These are phyloP conservation scores for Alternaria viburni DNA, from an alignment of 2,329 filamentous ascomycete genomes.

Conservation along the genomic window DNA sequence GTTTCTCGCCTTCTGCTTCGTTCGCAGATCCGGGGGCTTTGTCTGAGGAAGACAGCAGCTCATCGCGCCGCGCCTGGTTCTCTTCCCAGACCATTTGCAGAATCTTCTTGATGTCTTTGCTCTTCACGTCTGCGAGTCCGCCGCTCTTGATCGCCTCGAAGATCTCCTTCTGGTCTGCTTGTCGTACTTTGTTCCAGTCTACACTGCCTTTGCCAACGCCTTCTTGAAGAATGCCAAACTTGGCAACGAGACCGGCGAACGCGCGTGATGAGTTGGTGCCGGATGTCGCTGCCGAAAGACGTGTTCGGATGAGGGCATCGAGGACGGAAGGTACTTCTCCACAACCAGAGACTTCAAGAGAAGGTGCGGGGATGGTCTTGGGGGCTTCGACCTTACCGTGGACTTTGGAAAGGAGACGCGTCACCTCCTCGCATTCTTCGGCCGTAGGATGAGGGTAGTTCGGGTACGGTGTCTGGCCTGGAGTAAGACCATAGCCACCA, in stretches of 20 bases:
- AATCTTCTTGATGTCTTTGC: conserved; percentile 74
- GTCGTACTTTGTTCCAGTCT: conserved; percentile 74
- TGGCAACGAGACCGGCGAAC: conserved; percentile 68
- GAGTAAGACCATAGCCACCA: conserved; percentile 54
- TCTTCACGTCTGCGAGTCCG: conserved; percentile 74
- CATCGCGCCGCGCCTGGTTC: conserved; percentile 64
- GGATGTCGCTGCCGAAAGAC: conserved; percentile 67
- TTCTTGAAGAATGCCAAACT: conserved; percentile 67
- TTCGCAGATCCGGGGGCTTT: conserved; percentile 51
- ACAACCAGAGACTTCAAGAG: conserved; percentile 73
- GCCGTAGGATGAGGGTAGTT: conserved; percentile 68
- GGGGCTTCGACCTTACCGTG: conserved; percentile 72
- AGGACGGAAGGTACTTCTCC: conserved; percentile 70
- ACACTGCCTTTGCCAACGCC: conserved; percentile 74
- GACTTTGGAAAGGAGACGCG: conserved; percentile 66
- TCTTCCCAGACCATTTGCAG: conserved; percentile 74
- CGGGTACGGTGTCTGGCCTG: conserved; percentile 69
- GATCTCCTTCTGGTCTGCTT: conserved; percentile 65
- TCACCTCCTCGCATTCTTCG: conserved; percentile 73
- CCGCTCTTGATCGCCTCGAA: conserved; percentile 72
- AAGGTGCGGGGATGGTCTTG: conserved; percentile 71
- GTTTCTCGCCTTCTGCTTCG: conserved; percentile 58
- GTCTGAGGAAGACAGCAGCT: conserved; percentile 51
- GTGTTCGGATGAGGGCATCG: conserved; percentile 67
- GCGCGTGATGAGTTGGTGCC: conserved; percentile 68